These are phyloP conservation scores for Penicillium angulare DNA, from an alignment of 495 filamentous ascomycete species.

Conservation along the genomic window DNA sequence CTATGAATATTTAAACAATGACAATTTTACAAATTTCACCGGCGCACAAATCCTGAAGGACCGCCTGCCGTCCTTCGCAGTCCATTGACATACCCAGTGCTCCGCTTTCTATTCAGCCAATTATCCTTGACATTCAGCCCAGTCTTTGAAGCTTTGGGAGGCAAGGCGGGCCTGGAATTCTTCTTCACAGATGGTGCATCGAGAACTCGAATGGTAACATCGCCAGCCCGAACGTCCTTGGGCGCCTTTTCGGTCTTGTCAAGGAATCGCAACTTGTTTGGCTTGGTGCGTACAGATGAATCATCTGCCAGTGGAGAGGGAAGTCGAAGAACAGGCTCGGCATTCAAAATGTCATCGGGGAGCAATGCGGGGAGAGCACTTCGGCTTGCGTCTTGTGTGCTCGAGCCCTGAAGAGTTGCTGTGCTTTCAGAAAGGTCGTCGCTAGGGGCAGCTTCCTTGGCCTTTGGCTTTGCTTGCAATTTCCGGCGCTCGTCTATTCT, in stretches of 20 bases:
- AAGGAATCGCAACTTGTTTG: slow-evolving; percentile 51
- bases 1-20: background rate
- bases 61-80: slow-evolving; percentile 38
- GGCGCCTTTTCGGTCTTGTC: slow-evolving; percentile 49
- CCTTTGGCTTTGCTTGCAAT: slow-evolving; percentile 42
- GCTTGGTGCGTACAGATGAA: slow-evolving; percentile 26
- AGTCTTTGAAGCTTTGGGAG: slow-evolving; percentile 50
- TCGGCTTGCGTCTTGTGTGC: slow-evolving; percentile 37
- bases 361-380: slow-evolving; percentile 47
- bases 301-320: slow-evolving; percentile 39
- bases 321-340: slow-evolving; percentile 38
- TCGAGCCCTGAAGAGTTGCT: slow-evolving; percentile 43
- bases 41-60: slow-evolving; percentile 45
- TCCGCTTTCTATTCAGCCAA: slow-evolving; percentile 47
- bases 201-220: slow-evolving; percentile 53
- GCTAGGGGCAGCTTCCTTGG: slow-evolving; percentile 26
- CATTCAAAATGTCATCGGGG: slow-evolving; percentile 53
- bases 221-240: slow-evolving; percentile 54
- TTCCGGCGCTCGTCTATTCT: slow-evolving; percentile 49
- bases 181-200: slow-evolving; percentile 36
- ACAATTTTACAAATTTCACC: slow-evolving; percentile 10
- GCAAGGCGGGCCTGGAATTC: slow-evolving; percentile 34
- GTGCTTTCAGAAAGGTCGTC: slow-evolving; percentile 43
- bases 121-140: slow-evolving; percentile 45
- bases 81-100: slow-evolving; percentile 36